Percentiles rank a stretch among this genome's conserved stretches.
phyloP scores from a whole-genome alignment of 257 asterid species.

The Lantana camara region DNA sequence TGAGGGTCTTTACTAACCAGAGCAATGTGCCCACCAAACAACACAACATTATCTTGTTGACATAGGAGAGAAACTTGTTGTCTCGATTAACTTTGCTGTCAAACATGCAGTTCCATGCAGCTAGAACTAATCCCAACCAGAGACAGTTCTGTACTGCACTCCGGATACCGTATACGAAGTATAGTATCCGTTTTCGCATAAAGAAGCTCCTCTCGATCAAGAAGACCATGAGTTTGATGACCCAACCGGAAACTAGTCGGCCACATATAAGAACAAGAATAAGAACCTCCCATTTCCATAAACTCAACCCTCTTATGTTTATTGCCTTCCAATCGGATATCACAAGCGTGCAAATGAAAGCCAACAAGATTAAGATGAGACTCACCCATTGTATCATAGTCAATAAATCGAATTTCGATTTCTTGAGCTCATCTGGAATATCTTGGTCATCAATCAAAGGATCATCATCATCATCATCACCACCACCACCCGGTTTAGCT shows the following conservation, averaged over 20 bases:
- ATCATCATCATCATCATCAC: background rate
- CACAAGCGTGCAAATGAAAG: background rate
- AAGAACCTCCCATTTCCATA: constrained; percentile 71
- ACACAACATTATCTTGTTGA: constrained; percentile 59
- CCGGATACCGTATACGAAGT: constrained; percentile 61
- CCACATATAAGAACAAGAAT: constrained; percentile 64
- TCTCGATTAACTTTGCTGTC: constrained; percentile 45
- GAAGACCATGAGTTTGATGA: constrained; percentile 48
- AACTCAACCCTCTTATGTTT: constrained; percentile 44
- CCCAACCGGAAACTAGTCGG: constrained; percentile 68
- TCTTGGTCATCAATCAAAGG: background rate
- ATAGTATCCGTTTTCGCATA: constrained; percentile 50
- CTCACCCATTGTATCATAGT: background rate
- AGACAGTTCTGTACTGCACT: constrained; percentile 67
- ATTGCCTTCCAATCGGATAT: constrained; percentile 20
- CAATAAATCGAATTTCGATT: background rate
- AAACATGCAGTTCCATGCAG: constrained; percentile 63
- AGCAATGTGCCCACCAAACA: constrained; percentile 52
- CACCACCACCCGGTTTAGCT: background rate
- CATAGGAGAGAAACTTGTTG: constrained; percentile 40
- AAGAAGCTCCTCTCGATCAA: constrained; percentile 54
- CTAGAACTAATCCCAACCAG: constrained; percentile 63
- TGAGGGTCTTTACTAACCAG: constrained; percentile 63
- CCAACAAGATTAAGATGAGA: background rate
- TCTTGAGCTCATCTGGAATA: background rate